Base-by-base conservation (phyloP, 2,329 filamentous ascomycete genomes). In the Incumbomyces delicatus region DNA sequence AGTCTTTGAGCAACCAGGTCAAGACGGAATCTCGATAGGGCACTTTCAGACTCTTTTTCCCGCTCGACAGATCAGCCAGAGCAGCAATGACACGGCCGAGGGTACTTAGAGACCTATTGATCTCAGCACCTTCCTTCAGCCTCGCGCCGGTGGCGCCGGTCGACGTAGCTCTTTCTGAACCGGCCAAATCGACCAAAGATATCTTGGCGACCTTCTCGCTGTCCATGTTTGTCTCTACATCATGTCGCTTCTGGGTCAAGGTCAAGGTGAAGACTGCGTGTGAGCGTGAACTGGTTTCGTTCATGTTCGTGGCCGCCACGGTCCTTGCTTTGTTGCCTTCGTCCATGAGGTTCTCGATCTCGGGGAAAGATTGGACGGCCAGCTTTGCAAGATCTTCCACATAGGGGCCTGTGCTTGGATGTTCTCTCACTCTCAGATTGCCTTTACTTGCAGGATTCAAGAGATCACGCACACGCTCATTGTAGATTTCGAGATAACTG, bases 251-350 rank as follows among this genome's bases (percentile, higher is more conserved):
- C 65, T 98, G 92, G 0, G 88, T 95, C 39, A 98, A 73, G 60
- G 90, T 96, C 45, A 98, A 73, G 16, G 94, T 98, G 64, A 98
- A 98, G 43, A 98, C 94, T 34, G 92, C 92, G 66, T 98, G 92
- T 63, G 90, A 96, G 73, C 92, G 83, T 77, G 88, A 95, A 50
- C 88, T 95, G 0, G 94, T 98, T 67, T 96, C 92, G 73, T 98
- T 98, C 92, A 98, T 98, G 76, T 96, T 98, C 33, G 92, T 98
- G 6, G 92, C 92, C 2, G 92, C 92, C 33, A 98, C 92, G 0
- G 92, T 98, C 73, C 92, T 78, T 30, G 92, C 92, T 69, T 98
- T 98, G 73, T 98, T 98, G 60, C 92, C 92, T 68, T 96, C 90
- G 62, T 98, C 92, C 92, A 98, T 98, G 59, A 98, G 71, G 62